Conservation (phyloP, 2,329 filamentous ascomycete species). For the Stagonosporopsis tanaceti region DNA sequence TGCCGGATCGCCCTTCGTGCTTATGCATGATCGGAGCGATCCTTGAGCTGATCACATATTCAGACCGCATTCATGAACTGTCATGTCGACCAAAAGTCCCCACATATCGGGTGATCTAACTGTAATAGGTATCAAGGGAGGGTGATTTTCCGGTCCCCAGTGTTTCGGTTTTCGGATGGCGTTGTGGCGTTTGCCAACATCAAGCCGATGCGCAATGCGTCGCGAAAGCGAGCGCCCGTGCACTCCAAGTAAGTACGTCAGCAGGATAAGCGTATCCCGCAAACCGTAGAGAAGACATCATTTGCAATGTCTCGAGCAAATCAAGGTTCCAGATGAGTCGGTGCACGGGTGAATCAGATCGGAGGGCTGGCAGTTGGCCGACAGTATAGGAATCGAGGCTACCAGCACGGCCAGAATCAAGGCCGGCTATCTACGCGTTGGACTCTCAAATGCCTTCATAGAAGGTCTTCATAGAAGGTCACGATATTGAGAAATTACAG, state of each 20-base stretch:
- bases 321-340: background rate
- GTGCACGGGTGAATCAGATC: background rate
- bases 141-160: constrained; percentile 3
- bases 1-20: constrained; percentile 1
- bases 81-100: constrained; percentile 1
- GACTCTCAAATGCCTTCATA: background rate
- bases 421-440: background rate
- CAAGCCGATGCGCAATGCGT: background rate
- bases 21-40: background rate
- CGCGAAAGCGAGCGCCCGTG: background rate
- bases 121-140: background rate
- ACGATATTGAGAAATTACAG: too few species aligned
- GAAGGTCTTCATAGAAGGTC: background rate
- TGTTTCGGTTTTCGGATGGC: constrained; percentile 11
- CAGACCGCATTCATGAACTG: constrained; percentile 4
- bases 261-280: background rate
- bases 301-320: background rate
- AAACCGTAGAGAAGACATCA: background rate
- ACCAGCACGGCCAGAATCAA: background rate
- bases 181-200: constrained; percentile 9
- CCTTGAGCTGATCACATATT: constrained; percentile 6
- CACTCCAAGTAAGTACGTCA: background rate
- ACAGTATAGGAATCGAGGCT: background rate
- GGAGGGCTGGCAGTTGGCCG: background rate
- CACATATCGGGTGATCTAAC: constrained; percentile 8